Conservation (phyloP, 139 green algal genomes). For the Helicosporidium sp. region DNA sequence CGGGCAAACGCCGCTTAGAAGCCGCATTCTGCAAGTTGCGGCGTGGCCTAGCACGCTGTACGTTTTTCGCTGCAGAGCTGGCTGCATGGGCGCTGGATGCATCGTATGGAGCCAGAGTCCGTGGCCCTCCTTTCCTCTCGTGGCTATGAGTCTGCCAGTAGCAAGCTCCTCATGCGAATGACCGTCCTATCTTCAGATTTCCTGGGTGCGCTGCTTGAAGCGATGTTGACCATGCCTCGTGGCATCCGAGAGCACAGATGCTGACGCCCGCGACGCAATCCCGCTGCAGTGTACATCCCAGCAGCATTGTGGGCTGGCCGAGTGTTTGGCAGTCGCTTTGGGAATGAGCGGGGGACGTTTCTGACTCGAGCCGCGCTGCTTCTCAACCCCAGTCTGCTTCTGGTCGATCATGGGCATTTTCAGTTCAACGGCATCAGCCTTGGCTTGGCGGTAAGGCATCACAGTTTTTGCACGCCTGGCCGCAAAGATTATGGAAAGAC, state of each 20-base stretch:
- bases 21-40: neutral
- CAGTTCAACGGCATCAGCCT: conserved; percentile 90
- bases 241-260: too few species aligned
- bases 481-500: too few species aligned
- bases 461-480: too few species aligned
- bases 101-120: conserved; percentile 40
- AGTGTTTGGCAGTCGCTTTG: conserved; percentile 6
- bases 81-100: conserved; percentile 48
- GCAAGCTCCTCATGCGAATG: conserved; percentile 63
- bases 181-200: conserved; percentile 69
- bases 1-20: neutral
- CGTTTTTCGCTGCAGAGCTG: conserved; percentile 46
- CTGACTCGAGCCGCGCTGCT: conserved; percentile 30
- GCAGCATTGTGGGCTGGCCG: conserved; percentile 20
- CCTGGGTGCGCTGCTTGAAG: too few species aligned
- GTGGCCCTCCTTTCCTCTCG: conserved; percentile 40
- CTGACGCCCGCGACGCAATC: too few species aligned
- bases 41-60: too few species aligned
- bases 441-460: conserved; percentile 35
- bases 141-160: conserved; percentile 61
- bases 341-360: neutral
- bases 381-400: conserved; percentile 58
- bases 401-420: conserved; percentile 97
- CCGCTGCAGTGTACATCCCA: conserved; percentile 72
- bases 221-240: too few species aligned